Evolutionary conservation across 805 yeast species (phyloP), one percentile per base, ranked within the genome.

Genomic region (Metschnikowia gruessii): DNA sequence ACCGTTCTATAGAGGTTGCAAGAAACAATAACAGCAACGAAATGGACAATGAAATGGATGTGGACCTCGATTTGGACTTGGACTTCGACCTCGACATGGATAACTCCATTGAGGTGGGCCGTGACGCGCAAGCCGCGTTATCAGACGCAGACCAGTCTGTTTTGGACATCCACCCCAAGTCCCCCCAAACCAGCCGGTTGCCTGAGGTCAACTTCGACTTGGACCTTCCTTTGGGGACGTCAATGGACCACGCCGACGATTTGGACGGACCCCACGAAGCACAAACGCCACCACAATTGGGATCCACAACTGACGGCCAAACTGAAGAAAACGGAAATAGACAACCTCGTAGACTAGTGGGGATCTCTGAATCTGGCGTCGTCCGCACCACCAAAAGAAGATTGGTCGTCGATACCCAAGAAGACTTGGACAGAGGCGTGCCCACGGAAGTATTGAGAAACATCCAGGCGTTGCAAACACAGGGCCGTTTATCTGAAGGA

Each of bases 1-100:
- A 83, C 55, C 73, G 69, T 28, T 83, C 91, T 0, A 74, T 87
- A 36, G 95, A 87, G 61, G 56, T 81, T 37, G 87, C 85, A 9
- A 77, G 94, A 63, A 4, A 21, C 24, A 7, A 21, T 21, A 5
- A 5, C 7, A 7, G 24, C 24, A 7, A 5, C 31, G 52, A 29
- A 68, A 65, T 3, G 62, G 59, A 60, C 31, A 29, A 38, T 11
- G 39, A 62, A 62, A n/a, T 57, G 60, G 16, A 26, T 10, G 34
- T 57, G 35, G 63, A 57, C 33, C 65, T 56, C 10, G 36, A 33
- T 17, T 65, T 71, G 28, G 84, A 79, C 46, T 65, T 71, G 28
- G 84, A 79, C 45, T 65, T 80, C 46, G 83, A 77, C 22, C 68
- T 83, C 37, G 83, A 81, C 55, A 68, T 82, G 33, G 72, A 72